Base-by-base conservation (phyloP, 495 filamentous ascomycete genomes). In the Schizothecium vesticola region DNA sequence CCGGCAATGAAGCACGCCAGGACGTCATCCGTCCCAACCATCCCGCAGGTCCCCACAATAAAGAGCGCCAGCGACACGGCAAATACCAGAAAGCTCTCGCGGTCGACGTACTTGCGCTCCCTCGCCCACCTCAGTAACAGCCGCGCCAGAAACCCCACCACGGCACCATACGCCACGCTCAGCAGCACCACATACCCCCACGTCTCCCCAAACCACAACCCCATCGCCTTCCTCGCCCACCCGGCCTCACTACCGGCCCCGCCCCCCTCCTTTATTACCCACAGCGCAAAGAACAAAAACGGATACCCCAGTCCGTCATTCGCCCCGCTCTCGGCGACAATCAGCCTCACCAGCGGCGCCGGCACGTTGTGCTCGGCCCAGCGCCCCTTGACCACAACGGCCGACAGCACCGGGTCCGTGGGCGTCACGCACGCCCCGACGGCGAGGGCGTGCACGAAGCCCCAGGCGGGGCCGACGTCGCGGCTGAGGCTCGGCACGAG, bases 291-390 rank as follows among this genome's bases (percentile, higher is more conserved):
- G 80, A 93, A 96, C 24, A 97, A 80, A 71, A 96, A 97, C 0
- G 93, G 94, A 72, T 96, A 96, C 0, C 94, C 93, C n/a, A 98
- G 84, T 0, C 94, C 93, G 76, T 97, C 93, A 76, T 97, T 97
- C 4, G 92, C 91, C 3, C 94, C 94, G 0, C 90, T 92, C 79
- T 98, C 93, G 0, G 93, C 93, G 63, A 94, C 87, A 70, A 97
- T 94, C 67, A 97, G 92, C 65, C 88, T 86, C 81, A 96, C 92
- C 70, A 97, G 76, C 19, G 88, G 84, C 69, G 87, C 91, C 3
- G 93, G 92, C 19, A 97, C 88, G 78, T 97, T 91, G 71, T 92
- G 90, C 67, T 96, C 93, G 11, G 93, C 94, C 70, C 96, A 97
- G 71, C 91, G 94, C 56, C 94, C 94, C 80, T 97, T 97, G 59